Percentiles rank a stretch among this genome's conserved stretches.
These are phyloP conservation scores for Elsinoe australis DNA, from an alignment of 2,329 filamentous ascomycete species.

Conservation along the genomic window DNA sequence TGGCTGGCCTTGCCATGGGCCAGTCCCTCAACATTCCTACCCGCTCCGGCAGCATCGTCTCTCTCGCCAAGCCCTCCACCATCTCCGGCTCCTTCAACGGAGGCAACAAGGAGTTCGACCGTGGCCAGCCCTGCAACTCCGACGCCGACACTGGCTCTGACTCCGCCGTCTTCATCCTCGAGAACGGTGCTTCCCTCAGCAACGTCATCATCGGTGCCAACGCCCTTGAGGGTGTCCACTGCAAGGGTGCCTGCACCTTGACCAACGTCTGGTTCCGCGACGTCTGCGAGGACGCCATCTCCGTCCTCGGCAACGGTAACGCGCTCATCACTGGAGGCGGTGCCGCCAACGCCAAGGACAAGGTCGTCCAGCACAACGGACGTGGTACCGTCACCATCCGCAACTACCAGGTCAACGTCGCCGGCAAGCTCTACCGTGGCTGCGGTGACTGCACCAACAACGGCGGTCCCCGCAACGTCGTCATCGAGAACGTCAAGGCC, in stretches of 20 bases:
- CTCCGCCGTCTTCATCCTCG: constrained; percentile 47
- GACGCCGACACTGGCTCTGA: constrained; percentile 39
- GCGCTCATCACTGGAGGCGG: constrained; percentile 32
- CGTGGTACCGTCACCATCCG: constrained; percentile 34
- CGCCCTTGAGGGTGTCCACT: constrained; percentile 47
- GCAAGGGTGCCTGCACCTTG: constrained; percentile 42
- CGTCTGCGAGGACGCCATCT: constrained; percentile 37
- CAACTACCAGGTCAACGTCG: constrained; percentile 38
- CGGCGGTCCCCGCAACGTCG: constrained; percentile 34
- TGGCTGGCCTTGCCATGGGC: constrained; percentile 26
- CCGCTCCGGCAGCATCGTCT: constrained; percentile 26
- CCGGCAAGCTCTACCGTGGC: constrained; percentile 45
- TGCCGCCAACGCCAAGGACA: constrained; percentile 34
- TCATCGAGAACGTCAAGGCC: constrained; percentile 39
- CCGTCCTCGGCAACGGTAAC: constrained; percentile 23
- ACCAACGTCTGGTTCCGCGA: constrained; percentile 41
- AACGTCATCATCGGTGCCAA: constrained; percentile 50
- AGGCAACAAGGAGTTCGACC: constrained; percentile 41
- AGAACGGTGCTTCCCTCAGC: constrained; percentile 44
- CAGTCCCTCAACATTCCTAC: constrained; percentile 31
- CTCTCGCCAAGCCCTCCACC: constrained; percentile 25
- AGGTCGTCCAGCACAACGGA: constrained; percentile 40
- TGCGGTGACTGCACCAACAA: constrained; percentile 45
- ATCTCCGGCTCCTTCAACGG: constrained; percentile 37
- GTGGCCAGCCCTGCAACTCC: constrained; percentile 36